phyloP scores from a whole-genome alignment of 176 grass and related monocot genomes.

The Tuctoria greenei region DNA sequence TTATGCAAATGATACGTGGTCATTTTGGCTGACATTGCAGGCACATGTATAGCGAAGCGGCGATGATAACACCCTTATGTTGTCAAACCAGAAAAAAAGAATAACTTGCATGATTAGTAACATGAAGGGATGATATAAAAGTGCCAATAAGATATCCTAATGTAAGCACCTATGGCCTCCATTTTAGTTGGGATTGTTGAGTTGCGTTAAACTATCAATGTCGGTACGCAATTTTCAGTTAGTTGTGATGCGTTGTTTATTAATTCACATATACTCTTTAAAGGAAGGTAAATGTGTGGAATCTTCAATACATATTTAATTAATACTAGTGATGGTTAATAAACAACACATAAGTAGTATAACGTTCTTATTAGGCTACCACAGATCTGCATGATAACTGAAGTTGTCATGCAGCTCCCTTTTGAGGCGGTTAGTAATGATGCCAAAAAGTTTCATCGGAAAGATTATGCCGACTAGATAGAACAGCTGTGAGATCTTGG shows the following conservation, averaged over 20 bases:
- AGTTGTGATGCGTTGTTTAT: conserved; percentile 32
- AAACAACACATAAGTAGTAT: conserved; percentile 32
- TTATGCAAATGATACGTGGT: conserved; percentile 69
- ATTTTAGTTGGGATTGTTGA: conserved; percentile 41
- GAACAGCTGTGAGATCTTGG: conserved; percentile 9
- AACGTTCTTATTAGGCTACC: conserved; percentile 33
- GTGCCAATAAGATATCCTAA: conserved; percentile 44
- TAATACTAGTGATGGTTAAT: conserved; percentile 25
- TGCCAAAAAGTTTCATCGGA: neutral
- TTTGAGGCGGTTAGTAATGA: conserved; percentile 31
- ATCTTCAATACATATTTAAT: conserved; percentile 25
- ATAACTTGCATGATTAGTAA: conserved; percentile 60
- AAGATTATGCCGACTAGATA: neutral
- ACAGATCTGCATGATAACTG: conserved; percentile 33
- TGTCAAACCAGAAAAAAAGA: conserved; percentile 45
- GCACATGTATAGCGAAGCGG: conserved; percentile 60
- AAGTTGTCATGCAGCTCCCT: conserved; percentile 28
- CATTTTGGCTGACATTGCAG: conserved; percentile 59
- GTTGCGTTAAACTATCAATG: conserved; percentile 38
- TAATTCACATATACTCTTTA: conserved; percentile 13
- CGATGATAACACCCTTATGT: conserved; percentile 64
- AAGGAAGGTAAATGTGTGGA: conserved; percentile 42
- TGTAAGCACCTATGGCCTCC: conserved; percentile 24
- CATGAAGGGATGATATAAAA: conserved; percentile 54
- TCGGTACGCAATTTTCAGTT: conserved; percentile 43